phyloP scores from a whole-genome alignment of 495 filamentous ascomycete species.

The Annulohypoxylon maeteangense region DNA sequence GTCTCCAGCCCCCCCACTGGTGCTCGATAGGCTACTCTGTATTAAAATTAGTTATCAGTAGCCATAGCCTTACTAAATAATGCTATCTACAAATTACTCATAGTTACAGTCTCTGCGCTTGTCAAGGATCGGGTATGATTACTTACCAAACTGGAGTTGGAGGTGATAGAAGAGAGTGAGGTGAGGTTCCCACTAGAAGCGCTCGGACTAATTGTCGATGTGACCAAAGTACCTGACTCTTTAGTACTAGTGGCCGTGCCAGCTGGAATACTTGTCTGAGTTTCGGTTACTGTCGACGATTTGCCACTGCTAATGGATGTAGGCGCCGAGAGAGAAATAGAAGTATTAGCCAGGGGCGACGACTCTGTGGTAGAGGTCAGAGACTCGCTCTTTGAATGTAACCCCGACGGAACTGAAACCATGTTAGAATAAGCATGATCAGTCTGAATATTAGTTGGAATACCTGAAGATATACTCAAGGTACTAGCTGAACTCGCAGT shows the following conservation, averaged over 20 bases:
- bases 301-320: neutral
- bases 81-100: neutral
- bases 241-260: neutral
- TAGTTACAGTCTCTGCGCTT: neutral
- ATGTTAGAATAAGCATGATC: conserved; percentile 12
- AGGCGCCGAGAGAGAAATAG: conserved; percentile 3
- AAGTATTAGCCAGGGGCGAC: conserved; percentile 8
- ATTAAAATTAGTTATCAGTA: neutral
- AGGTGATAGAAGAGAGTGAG: neutral
- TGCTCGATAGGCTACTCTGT: conserved; percentile 17
- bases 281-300: conserved; percentile 16
- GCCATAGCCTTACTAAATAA: neutral
- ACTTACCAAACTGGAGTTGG: conserved; percentile 28
- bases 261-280: conserved; percentile 15
- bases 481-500: conserved; percentile 4
- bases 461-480: conserved; percentile 12
- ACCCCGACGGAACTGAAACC: conserved; percentile 20
- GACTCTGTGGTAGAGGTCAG: conserved; percentile 19
- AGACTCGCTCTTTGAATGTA: conserved; percentile 5
- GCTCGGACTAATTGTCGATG: conserved; percentile 4
- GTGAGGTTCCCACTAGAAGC: neutral
- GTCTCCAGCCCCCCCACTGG: neutral
- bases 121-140: neutral
- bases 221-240: conserved; percentile 11
- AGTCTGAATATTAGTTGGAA: conserved; percentile 1